These are phyloP conservation scores for Leptographium radiaticola DNA, from an alignment of 2,329 filamentous ascomycete species.

Conservation along the genomic window DNA sequence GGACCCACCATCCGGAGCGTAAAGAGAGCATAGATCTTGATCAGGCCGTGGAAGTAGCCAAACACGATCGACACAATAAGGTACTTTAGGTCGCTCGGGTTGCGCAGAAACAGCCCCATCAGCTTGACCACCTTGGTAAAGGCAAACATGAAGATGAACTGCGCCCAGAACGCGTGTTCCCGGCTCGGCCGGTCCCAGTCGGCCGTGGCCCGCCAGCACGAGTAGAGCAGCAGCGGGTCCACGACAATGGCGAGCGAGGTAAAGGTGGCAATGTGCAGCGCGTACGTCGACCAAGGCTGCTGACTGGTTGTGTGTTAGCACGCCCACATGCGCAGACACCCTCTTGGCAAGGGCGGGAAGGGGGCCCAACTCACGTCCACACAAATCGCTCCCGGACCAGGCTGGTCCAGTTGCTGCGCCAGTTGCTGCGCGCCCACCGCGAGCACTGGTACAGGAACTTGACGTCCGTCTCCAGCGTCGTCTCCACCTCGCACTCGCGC, in stretches of 20 bases:
- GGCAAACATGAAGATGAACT: conserved; percentile 61
- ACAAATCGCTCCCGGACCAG: conserved; percentile 73
- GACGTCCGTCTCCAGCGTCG: conserved; percentile 75
- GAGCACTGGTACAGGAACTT: conserved; percentile 91
- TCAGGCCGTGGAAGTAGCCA: conserved; percentile 82
- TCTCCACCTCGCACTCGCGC: conserved; percentile 79
- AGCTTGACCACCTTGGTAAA: conserved; percentile 90
- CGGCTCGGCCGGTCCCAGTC: conserved; percentile 43
- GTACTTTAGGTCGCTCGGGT: conserved; percentile 68
- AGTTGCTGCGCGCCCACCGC: conserved; percentile 93
- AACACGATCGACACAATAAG: conserved; percentile 80
- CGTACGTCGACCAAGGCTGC: conserved; percentile 88
- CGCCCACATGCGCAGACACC: background rate
- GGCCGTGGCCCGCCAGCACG: conserved; percentile 56
- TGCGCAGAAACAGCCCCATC: conserved; percentile 70
- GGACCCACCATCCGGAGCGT: conserved; percentile 67
- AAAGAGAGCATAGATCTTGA: conserved; percentile 78
- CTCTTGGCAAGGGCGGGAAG: background rate
- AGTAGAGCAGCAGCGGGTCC: conserved; percentile 59
- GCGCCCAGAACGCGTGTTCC: conserved; percentile 42
- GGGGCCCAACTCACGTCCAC: conserved; percentile 56
- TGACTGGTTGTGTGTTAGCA: conserved; percentile 40
- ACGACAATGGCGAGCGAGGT: conserved; percentile 74
- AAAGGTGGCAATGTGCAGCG: conserved; percentile 82
- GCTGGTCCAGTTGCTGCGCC: conserved; percentile 92